Percentiles rank a stretch among this genome's conserved stretches.
Evolutionary conservation across 148 eudicot species (phyloP).

Genomic region (Vaccinium myrtillus): DNA sequence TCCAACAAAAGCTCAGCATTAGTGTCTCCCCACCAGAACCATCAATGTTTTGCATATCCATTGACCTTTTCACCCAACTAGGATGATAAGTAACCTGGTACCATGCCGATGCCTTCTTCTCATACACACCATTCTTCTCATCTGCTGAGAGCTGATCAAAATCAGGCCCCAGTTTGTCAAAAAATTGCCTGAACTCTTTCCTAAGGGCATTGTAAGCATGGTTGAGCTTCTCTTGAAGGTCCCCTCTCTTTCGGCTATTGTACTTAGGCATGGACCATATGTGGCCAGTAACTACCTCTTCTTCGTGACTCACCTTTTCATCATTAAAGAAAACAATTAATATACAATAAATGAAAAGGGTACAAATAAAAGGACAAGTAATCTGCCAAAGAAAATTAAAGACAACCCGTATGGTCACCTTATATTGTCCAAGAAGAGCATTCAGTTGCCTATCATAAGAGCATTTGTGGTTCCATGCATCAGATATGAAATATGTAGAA

Average conservation of each 20-base stretch:
- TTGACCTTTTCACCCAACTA: slow-evolving; percentile 43
- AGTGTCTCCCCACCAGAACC: slow-evolving; percentile 30
- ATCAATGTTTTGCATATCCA: slow-evolving; percentile 49
- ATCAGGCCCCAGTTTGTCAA: slow-evolving; percentile 48
- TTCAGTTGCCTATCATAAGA: slow-evolving; percentile 69
- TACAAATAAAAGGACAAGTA: neutral
- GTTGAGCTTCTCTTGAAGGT: slow-evolving; percentile 78
- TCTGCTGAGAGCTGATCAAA: slow-evolving; percentile 39
- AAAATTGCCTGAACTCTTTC: slow-evolving; percentile 70
- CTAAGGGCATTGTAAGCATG: slow-evolving; percentile 70
- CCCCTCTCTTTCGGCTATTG: slow-evolving; percentile 67
- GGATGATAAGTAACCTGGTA: slow-evolving; percentile 78
- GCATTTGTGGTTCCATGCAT: slow-evolving; percentile 76
- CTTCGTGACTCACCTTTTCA: slow-evolving; percentile 66
- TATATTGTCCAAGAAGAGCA: slow-evolving; percentile 77
- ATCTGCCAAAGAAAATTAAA: neutral
- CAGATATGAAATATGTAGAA: slow-evolving; percentile 38
- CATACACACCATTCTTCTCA: slow-evolving; percentile 58
- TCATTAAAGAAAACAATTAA: neutral
- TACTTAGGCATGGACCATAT: slow-evolving; percentile 88
- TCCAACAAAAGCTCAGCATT: slow-evolving; percentile 40
- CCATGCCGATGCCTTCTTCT: slow-evolving; percentile 93
- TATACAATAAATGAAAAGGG: neutral
- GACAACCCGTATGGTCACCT: slow-evolving; percentile 36
- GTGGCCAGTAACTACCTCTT: slow-evolving; percentile 85